phyloP scores from a whole-genome alignment of 2,329 filamentous ascomycete genomes.

The Sclerotinia trifoliorum region DNA sequence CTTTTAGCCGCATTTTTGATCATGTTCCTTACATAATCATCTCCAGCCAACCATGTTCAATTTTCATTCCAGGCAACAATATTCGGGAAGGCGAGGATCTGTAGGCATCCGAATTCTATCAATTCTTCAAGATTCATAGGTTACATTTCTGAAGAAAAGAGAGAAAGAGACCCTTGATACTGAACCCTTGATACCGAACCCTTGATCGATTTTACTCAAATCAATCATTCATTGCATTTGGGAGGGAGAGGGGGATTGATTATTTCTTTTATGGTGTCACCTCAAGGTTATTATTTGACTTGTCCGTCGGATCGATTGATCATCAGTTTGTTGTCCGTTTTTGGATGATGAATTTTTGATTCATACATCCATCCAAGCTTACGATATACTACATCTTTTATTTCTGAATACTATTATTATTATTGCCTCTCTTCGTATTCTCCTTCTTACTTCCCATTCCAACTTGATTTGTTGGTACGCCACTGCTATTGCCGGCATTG shows the following conservation, averaged over 20 bases:
- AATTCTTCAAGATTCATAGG: not conserved
- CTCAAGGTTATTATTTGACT: not conserved
- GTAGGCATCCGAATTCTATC: constrained; percentile 26
- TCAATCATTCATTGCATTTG: too few relatives aligned
- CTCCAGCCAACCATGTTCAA: not conserved
- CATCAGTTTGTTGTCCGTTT: not conserved
- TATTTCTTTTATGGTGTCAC: not conserved
- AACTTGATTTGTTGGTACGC: not conserved
- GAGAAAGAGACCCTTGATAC: too few relatives aligned
- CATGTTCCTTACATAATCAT: not conserved
- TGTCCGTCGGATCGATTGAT: not conserved
- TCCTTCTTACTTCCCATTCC: not conserved
- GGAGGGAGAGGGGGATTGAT: too few relatives aligned
- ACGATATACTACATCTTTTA: not conserved
- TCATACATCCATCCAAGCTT: not conserved
- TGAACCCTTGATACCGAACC: too few relatives aligned
- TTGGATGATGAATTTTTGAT: not conserved
- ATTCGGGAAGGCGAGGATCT: constrained; percentile 25
- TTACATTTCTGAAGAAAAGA: not conserved
- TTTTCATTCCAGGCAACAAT: constrained; percentile 31
- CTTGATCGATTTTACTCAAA: too few relatives aligned
- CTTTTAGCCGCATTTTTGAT: not conserved
- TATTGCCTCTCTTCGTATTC: not conserved
- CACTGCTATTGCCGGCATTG: not conserved
- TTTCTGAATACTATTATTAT: not conserved